Evolutionary conservation across 1,139 yeast species (phyloP).

Genomic region (Oligophagozyma castellii): DNA sequence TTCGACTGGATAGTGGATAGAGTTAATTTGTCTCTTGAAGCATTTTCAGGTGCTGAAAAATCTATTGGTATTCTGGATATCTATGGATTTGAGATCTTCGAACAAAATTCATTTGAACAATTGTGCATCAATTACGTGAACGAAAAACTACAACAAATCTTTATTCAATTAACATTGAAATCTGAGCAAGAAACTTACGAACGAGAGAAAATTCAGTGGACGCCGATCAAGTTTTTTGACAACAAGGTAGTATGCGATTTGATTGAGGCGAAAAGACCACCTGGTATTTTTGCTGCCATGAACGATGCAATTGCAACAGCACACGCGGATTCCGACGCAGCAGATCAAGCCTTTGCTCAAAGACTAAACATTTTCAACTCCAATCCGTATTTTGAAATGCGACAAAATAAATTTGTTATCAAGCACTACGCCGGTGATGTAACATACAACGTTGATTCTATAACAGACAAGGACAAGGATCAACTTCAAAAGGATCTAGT

Average conservation of each 20-base stretch:
- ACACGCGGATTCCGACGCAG: constrained; percentile 94
- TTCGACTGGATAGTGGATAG: constrained; percentile 98
- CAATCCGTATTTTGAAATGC: constrained; percentile 80
- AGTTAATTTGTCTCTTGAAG: constrained; percentile 60
- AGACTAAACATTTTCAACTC: constrained; percentile 72
- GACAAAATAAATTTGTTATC: constrained; percentile 77
- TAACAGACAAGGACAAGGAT: constrained; percentile 97
- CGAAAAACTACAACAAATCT: constrained; percentile 93
- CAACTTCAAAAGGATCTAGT: constrained; percentile 80
- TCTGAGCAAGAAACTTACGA: constrained; percentile 97
- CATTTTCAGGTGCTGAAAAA: constrained; percentile 40
- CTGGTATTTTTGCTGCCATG: constrained; percentile 92
- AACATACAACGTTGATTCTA: constrained; percentile 74
- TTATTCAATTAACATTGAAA: constrained; percentile 86
- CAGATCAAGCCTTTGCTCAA: constrained; percentile 93
- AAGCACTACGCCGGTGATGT: constrained; percentile 99
- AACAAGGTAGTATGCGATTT: constrained; percentile 94
- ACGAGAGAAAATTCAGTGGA: constrained; percentile 92
- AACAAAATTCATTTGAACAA: constrained; percentile 92
- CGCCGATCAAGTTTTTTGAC: constrained; percentile 92
- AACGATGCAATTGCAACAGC: constrained; percentile 98
- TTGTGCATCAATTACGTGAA: constrained; percentile 94
- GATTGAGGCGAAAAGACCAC: constrained; percentile 89
- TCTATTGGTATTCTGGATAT: constrained; percentile 93
- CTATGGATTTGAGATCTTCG: constrained; percentile 96